A percentile compares a stretch with the other conserved stretches of the same genome.
These are phyloP conservation scores for Alternaria sp. DNA, from an alignment of 2,329 filamentous ascomycete genomes.

Conservation along the genomic window DNA sequence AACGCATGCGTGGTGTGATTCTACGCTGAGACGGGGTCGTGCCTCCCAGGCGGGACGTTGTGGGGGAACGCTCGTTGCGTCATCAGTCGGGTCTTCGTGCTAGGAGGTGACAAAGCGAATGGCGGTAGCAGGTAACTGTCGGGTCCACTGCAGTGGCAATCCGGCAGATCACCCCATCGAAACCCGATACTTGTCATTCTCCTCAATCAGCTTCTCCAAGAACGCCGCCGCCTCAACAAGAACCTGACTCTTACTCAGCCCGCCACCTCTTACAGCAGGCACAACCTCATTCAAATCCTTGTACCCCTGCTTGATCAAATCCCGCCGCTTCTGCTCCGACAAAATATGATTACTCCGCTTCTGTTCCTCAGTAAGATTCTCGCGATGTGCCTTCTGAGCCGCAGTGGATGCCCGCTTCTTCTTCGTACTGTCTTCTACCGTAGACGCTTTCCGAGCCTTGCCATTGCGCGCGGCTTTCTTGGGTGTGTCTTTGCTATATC, in stretches of 20 bases:
- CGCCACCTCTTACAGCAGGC: constrained; percentile 73
- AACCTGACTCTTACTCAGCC: constrained; percentile 83
- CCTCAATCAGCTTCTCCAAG: constrained; percentile 73
- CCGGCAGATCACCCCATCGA: neutral
- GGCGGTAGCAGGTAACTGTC: neutral
- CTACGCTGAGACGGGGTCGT: neutral
- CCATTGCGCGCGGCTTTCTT: constrained; percentile 27
- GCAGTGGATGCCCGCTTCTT: constrained; percentile 35
- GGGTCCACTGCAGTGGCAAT: neutral
- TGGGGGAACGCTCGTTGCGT: neutral
- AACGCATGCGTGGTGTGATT: neutral
- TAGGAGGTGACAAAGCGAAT: neutral
- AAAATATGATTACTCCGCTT: constrained; percentile 86
- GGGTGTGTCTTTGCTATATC: constrained; percentile 16
- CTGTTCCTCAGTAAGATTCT: constrained; percentile 76
- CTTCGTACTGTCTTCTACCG: constrained; percentile 28
- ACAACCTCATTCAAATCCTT: constrained; percentile 79
- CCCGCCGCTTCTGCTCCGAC: constrained; percentile 85
- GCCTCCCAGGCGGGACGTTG: neutral
- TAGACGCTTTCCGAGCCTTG: constrained; percentile 31
- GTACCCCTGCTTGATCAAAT: constrained; percentile 81
- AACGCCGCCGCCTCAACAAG: constrained; percentile 78
- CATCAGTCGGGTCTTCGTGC: neutral
- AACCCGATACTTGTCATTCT: constrained; percentile 57
- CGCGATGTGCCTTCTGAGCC: constrained; percentile 44